Evolutionary conservation across 1,139 yeast species (phyloP).

Genomic region (Sugiyamaella grinbergsii): DNA sequence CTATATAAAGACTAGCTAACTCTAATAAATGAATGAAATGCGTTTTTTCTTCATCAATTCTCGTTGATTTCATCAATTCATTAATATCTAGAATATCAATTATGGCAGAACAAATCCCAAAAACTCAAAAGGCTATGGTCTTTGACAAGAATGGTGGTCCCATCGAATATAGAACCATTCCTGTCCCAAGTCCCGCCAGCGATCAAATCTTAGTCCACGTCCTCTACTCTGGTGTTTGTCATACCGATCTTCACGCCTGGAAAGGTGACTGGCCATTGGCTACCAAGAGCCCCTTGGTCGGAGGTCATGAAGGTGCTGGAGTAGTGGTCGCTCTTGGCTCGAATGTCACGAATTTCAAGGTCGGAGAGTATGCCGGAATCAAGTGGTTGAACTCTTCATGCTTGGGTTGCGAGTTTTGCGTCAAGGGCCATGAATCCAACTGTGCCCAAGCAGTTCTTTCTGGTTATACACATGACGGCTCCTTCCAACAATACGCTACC

Average conservation of each 20-base stretch:
- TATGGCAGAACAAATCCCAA: constrained; percentile 49
- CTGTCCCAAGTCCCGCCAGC: constrained; percentile 62
- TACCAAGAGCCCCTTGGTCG: constrained; percentile 68
- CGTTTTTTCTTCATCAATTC: no score
- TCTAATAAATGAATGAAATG: no score
- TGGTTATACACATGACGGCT: constrained; percentile 80
- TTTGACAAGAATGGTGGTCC: constrained; percentile 71
- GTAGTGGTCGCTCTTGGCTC: constrained; percentile 73
- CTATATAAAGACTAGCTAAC: no score
- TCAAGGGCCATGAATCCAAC: constrained; percentile 65
- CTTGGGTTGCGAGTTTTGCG: constrained; percentile 72
- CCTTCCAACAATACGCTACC: constrained; percentile 82
- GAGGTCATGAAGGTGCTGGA: constrained; percentile 91
- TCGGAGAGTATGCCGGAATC: constrained; percentile 79
- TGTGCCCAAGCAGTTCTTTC: constrained; percentile 69
- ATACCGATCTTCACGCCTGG: constrained; percentile 72
- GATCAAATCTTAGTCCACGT: constrained; percentile 63
- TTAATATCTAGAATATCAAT: constrained; percentile 15
- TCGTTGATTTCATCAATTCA: no score
- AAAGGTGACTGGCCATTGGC: constrained; percentile 71
- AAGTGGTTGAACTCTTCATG: constrained; percentile 75
- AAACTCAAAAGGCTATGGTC: constrained; percentile 69
- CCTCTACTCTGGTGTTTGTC: constrained; percentile 69
- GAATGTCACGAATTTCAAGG: constrained; percentile 65
- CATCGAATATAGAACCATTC: constrained; percentile 60